Evolutionary conservation across 2,329 filamentous ascomycete species (phyloP).

Genomic region (Aspergillus caelatus): DNA sequence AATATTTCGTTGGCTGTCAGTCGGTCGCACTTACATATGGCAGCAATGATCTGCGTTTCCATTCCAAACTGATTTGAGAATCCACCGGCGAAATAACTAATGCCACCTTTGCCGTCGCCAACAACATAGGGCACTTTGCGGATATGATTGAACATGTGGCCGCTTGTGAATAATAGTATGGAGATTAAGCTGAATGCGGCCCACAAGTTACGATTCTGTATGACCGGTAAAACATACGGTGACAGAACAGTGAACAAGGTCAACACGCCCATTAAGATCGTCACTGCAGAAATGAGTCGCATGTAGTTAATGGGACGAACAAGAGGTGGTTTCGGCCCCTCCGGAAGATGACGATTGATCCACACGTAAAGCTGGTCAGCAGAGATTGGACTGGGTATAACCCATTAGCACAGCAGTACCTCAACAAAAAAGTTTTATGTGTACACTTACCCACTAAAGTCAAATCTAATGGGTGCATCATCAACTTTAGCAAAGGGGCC

Average conservation of each 20-base stretch:
- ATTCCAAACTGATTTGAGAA: slow-evolving; percentile 94
- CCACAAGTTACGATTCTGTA: slow-evolving; percentile 93
- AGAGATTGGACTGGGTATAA: slow-evolving; percentile 60
- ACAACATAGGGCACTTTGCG: slow-evolving; percentile 91
- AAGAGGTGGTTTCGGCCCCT: slow-evolving; percentile 75
- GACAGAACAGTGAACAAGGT: slow-evolving; percentile 72
- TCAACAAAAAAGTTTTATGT: neutral
- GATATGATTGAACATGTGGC: slow-evolving; percentile 99
- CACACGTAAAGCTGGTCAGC: slow-evolving; percentile 80
- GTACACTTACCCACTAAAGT: slow-evolving; percentile 76
- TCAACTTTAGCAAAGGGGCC: slow-evolving; percentile 76
- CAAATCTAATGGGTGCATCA: slow-evolving; percentile 73
- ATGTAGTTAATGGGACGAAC: slow-evolving; percentile 85
- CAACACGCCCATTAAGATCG: slow-evolving; percentile 68
- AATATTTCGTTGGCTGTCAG: neutral
- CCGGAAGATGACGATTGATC: slow-evolving; percentile 77
- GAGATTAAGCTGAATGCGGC: slow-evolving; percentile 84
- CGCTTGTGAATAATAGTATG: slow-evolving; percentile 90
- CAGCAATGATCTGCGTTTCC: slow-evolving; percentile 93
- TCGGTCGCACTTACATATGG: slow-evolving; percentile 75
- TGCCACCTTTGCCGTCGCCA: slow-evolving; percentile 79
- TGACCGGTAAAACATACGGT: slow-evolving; percentile 76
- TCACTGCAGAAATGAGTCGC: slow-evolving; percentile 69
- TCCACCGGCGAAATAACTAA: slow-evolving; percentile 86
- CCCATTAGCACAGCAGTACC: slow-evolving; percentile 1